Evolutionary conservation across 306 rosid species (phyloP).

Genomic region (Psophocarpus tetragonolobus): DNA sequence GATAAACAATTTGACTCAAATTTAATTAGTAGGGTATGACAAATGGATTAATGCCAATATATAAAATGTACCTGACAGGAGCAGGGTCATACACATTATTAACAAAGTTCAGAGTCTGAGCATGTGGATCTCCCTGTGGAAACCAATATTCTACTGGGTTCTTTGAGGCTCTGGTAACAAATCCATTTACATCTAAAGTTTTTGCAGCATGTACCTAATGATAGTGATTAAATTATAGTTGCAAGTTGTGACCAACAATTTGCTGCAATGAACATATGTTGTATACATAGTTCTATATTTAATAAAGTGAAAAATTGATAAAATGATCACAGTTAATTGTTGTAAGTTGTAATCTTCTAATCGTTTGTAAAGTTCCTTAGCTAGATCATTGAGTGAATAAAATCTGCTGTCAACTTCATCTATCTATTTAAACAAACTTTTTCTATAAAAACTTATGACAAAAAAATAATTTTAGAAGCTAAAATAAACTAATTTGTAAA

Average conservation of each 20-base stretch:
- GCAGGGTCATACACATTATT: constrained; percentile 45
- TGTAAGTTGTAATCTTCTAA: background rate
- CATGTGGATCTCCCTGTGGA: constrained; percentile 44
- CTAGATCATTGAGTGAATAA: background rate
- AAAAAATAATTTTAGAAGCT: too few relatives aligned
- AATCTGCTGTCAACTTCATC: background rate
- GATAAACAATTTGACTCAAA: background rate
- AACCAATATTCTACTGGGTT: constrained; percentile 46
- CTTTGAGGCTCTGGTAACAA: constrained; percentile 32
- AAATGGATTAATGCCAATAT: background rate
- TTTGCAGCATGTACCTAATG: constrained; percentile 41
- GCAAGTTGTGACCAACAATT: background rate
- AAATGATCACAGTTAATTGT: background rate
- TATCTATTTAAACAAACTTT: too few relatives aligned
- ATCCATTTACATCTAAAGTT: constrained; percentile 30
- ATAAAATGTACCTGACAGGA: constrained; percentile 40
- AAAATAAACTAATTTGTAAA: background rate
- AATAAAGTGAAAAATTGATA: background rate
- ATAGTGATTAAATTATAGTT: constrained; percentile 21
- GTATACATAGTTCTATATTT: background rate
- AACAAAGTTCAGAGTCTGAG: constrained; percentile 44
- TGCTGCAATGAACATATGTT: background rate
- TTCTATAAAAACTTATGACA: too few relatives aligned
- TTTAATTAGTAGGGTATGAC: background rate
- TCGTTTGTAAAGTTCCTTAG: background rate